Conservation (phyloP, 768 basidiomycete species). For the Collybia sordida region DNA sequence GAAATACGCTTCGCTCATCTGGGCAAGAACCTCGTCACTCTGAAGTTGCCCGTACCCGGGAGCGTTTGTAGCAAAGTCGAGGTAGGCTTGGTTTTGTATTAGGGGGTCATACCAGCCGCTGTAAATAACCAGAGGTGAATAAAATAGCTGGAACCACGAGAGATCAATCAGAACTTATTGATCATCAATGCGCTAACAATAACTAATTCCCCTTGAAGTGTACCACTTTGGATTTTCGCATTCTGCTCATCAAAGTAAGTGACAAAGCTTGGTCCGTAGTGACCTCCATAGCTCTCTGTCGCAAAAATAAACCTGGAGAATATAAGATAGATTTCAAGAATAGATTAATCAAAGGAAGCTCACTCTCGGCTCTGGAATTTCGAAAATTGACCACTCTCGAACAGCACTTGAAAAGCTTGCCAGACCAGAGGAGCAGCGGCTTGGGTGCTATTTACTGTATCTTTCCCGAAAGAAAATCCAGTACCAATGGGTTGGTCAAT, state of each 20-base stretch:
- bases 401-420: slow-evolving; percentile 62
- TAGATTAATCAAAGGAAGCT: slow-evolving; percentile 9
- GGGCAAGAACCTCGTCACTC: slow-evolving; percentile 38
- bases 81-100: slow-evolving; percentile 59
- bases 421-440: slow-evolving; percentile 59
- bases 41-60: slow-evolving; percentile 69
- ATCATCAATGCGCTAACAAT: slow-evolving; percentile 63
- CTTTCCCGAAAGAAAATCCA: slow-evolving; percentile 60
- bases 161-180: slow-evolving; percentile 42
- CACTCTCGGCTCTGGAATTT: slow-evolving; percentile 55
- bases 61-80: slow-evolving; percentile 59
- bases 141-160: neutral
- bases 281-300: slow-evolving; percentile 69
- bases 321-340: neutral
- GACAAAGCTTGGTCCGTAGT: slow-evolving; percentile 65
- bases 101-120: slow-evolving; percentile 53
- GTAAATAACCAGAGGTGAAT: neutral
- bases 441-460: slow-evolving; percentile 56
- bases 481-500: slow-evolving; percentile 70
- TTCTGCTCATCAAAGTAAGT: slow-evolving; percentile 68
- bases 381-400: slow-evolving; percentile 53
- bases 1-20: slow-evolving; percentile 51
- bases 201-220: slow-evolving; percentile 48
- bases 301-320: slow-evolving; percentile 56
- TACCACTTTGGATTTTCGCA: slow-evolving; percentile 41